These are phyloP conservation scores for Fusarium illudens DNA, from an alignment of 2,329 filamentous ascomycete genomes.

Conservation along the genomic window DNA sequence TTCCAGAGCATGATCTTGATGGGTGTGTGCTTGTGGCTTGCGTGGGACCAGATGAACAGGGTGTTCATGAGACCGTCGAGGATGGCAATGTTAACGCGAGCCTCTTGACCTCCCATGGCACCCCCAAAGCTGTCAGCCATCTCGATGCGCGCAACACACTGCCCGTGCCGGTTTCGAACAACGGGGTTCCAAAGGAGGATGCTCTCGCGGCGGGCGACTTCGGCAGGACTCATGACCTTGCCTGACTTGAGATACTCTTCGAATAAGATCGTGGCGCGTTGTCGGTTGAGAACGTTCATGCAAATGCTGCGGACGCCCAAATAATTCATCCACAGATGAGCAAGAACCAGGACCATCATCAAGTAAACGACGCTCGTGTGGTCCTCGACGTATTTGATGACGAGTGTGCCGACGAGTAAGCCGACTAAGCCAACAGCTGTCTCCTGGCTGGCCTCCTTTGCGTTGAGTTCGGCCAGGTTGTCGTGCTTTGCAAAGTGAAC, in stretches of 20 bases:
- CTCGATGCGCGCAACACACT: slow-evolving; percentile 49
- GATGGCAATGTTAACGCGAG: slow-evolving; percentile 33
- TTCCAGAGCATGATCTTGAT: slow-evolving; percentile 50
- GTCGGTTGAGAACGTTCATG: slow-evolving; percentile 85
- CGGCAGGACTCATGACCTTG: slow-evolving; percentile 66
- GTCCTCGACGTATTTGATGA: slow-evolving; percentile 79
- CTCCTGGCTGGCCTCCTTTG: slow-evolving; percentile 94
- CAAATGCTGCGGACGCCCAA: slow-evolving; percentile 83
- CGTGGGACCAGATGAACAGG: slow-evolving; percentile 43
- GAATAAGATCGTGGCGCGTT: slow-evolving; percentile 83
- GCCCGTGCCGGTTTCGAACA: slow-evolving; percentile 41
- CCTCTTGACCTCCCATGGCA: slow-evolving; percentile 38
- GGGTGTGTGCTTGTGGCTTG: slow-evolving; percentile 22
- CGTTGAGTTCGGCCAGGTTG: slow-evolving; percentile 92
- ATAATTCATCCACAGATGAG: slow-evolving; percentile 88
- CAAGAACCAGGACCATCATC: slow-evolving; percentile 74
- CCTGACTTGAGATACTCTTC: slow-evolving; percentile 61
- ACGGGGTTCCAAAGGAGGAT: slow-evolving; percentile 61
- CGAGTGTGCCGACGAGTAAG: slow-evolving; percentile 82
- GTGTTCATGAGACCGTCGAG: slow-evolving; percentile 44
- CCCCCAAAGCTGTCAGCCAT: slow-evolving; percentile 54
- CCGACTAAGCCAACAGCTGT: slow-evolving; percentile 90
- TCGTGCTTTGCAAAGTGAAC: slow-evolving; percentile 89
- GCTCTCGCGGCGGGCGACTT: slow-evolving; percentile 71
- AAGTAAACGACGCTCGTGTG: slow-evolving; percentile 76